phyloP scores from a whole-genome alignment of 352 stramenopile species.

The Lagenidium giganteum region DNA sequence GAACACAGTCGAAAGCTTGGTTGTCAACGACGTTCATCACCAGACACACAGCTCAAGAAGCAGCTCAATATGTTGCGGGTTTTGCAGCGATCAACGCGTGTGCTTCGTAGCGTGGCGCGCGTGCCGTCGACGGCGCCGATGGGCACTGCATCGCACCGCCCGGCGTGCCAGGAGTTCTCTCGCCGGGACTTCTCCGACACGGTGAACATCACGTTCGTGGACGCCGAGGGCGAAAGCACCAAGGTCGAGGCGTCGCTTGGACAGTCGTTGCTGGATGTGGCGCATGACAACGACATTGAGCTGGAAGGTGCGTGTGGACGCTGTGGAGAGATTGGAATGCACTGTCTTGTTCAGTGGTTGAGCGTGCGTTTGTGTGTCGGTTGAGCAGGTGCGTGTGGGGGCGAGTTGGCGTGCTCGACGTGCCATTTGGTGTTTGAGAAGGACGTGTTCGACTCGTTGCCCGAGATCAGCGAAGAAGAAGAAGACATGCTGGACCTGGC shows the following conservation, averaged over 20 bases:
- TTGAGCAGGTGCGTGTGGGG: conserved; percentile 81
- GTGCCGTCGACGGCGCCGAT: too few relatives aligned
- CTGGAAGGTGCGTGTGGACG: conserved; percentile 54
- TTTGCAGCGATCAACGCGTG: too few relatives aligned
- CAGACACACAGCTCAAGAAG: too few relatives aligned
- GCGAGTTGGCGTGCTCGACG: conserved; percentile 91
- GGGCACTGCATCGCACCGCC: too few relatives aligned
- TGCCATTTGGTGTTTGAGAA: conserved; percentile 92
- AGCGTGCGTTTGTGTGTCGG: neutral
- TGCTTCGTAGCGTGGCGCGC: too few relatives aligned
- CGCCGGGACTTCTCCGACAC: conserved; percentile 36
- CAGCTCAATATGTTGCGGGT: too few relatives aligned
- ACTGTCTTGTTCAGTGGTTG: neutral
- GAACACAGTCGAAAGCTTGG: too few relatives aligned
- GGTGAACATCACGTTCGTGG: conserved; percentile 81
- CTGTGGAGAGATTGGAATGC: too few relatives aligned
- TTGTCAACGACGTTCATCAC: too few relatives aligned
- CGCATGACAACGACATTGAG: conserved; percentile 92
- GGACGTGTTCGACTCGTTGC: conserved; percentile 84
- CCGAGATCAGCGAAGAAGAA: conserved; percentile 89
- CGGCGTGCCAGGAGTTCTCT: too few relatives aligned
- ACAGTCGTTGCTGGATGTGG: conserved; percentile 86
- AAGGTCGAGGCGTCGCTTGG: conserved; percentile 69
- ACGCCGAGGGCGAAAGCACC: conserved; percentile 66
- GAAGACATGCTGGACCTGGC: conserved; percentile 96